Evolutionary conservation across 2,329 filamentous ascomycete genomes (phyloP), one percentile per base, ranked within the genome.

Genomic region (Cytospora piceae): DNA sequence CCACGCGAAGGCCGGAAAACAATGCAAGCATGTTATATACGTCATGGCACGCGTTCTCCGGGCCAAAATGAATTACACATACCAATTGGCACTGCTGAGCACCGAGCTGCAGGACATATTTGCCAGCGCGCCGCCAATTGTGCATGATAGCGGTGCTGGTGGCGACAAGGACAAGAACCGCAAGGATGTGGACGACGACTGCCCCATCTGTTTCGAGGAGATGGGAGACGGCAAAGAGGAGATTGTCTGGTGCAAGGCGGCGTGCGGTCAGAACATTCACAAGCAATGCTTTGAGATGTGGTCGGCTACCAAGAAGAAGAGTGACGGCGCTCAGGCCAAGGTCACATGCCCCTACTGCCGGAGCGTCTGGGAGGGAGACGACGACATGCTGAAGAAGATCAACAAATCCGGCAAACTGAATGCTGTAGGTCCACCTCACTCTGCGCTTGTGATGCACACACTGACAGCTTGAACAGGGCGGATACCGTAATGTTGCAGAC

Each of bases 11-110:
- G 79, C 79, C 39, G 84, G 85, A 0, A 81, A 85, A 37, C 85
- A 88, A 67, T 90, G 88, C 81, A 90, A 90, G 71, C 88, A 91
- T 70, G 77, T 87, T 31, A 67, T 89, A 53, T 90, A 87, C 71
- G 84, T 84, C 29, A 79, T 90, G 73, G 77, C 82, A 15, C 81
- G 83, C 22, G 85, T 90, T 1, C 81, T 90, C 39, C 83, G 83
- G 56, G 87, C 85, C 0, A 82, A 80, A 2, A 79, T 78, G 61
- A 73, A 87, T 0, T 75, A 87, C 4, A 81, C 85, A 9, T 90
- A 90, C 70, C 88, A 90, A 72, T 79, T 87, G 7, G 87, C 86
- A 0, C 81, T 90, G 31, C 77, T 88, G 9, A 79, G 80, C 55
- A 79, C 78, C 2, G 88, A 90, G 73, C 79, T 90, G n/a, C 76